phyloP scores from a whole-genome alignment of 257 asterid species.

The Solanum chiquidenum region DNA sequence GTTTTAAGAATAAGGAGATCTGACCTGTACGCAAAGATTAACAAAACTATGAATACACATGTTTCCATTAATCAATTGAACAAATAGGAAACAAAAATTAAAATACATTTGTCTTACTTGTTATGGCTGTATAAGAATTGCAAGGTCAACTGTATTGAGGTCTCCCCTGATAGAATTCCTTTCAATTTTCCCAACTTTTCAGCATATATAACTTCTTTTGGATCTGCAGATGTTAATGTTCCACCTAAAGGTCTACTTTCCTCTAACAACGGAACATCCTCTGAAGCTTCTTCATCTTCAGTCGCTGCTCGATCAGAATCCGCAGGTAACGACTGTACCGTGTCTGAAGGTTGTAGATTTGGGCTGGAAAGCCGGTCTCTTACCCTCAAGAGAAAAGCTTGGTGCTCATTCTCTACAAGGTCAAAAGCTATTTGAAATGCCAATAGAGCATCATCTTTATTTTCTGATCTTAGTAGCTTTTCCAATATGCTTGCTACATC shows the following conservation, averaged over 20 bases:
- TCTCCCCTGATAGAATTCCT: slow-evolving; percentile 92
- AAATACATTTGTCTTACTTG: slow-evolving; percentile 42
- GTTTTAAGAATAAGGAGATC: slow-evolving; percentile 95
- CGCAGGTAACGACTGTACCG: slow-evolving; percentile 31
- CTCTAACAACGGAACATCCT: slow-evolving; percentile 65
- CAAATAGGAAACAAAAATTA: neutral
- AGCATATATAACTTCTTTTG: slow-evolving; percentile 51
- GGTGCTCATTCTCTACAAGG: slow-evolving; percentile 85
- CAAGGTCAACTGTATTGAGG: slow-evolving; percentile 82
- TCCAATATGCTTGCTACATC: slow-evolving; percentile 70
- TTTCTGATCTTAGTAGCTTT: slow-evolving; percentile 64
- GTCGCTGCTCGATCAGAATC: slow-evolving; percentile 32
- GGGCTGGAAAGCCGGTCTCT: slow-evolving; percentile 55
- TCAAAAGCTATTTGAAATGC: slow-evolving; percentile 94
- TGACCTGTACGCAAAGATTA: slow-evolving; percentile 47
- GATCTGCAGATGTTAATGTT: slow-evolving; percentile 22
- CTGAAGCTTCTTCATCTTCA: slow-evolving; percentile 27
- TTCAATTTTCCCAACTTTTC: slow-evolving; percentile 58
- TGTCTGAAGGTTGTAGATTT: slow-evolving; percentile 36
- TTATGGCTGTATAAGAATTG: slow-evolving; percentile 91
- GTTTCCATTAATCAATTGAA: neutral
- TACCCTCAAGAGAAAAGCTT: slow-evolving; percentile 78
- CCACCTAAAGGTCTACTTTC: slow-evolving; percentile 33
- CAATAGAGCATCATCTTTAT: slow-evolving; percentile 69
- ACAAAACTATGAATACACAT: neutral